Percentiles rank a stretch among this genome's conserved stretches.
phyloP scores from a whole-genome alignment of 108 stramenopile genomes.

The Thalassiosira profunda region DNA sequence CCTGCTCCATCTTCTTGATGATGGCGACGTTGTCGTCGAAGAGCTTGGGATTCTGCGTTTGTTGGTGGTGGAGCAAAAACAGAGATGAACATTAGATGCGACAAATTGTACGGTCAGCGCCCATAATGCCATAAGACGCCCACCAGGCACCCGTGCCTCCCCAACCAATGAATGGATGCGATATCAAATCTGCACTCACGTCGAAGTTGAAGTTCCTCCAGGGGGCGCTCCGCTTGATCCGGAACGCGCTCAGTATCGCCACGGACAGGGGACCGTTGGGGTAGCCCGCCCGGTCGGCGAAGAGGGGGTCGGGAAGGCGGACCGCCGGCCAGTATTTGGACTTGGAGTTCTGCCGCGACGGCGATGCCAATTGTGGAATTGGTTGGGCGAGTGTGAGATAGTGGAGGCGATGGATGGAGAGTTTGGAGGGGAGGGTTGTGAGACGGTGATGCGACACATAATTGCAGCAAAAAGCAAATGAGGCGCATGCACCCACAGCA shows the following conservation, averaged over 20 bases:
- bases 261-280: conserved; percentile 29
- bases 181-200: too few relatives aligned
- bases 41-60: too few relatives aligned
- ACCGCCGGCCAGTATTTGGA: conserved; percentile 26
- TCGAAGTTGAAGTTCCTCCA: conserved; percentile 49
- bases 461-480: not conserved
- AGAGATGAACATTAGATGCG: too few relatives aligned
- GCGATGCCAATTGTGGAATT: not conserved
- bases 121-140: too few relatives aligned
- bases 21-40: too few relatives aligned
- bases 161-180: too few relatives aligned
- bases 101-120: too few relatives aligned
- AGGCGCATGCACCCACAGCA: not conserved
- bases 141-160: too few relatives aligned
- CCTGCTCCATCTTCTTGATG: too few relatives aligned
- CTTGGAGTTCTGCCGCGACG: conserved; percentile 37
- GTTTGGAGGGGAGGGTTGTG: not conserved
- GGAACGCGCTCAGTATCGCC: conserved; percentile 39
- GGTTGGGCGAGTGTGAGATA: not conserved
- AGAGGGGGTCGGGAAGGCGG: conserved; percentile 26
- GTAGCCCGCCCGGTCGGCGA: conserved; percentile 31
- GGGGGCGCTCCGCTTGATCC: conserved; percentile 22
- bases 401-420: not conserved
- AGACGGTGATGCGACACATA: not conserved
- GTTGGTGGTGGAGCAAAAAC: too few relatives aligned